Percentiles rank a stretch among this genome's conserved stretches.
These are phyloP conservation scores for Poteriospumella lacustris DNA, from an alignment of 108 stramenopile genomes.

Conservation along the genomic window DNA sequence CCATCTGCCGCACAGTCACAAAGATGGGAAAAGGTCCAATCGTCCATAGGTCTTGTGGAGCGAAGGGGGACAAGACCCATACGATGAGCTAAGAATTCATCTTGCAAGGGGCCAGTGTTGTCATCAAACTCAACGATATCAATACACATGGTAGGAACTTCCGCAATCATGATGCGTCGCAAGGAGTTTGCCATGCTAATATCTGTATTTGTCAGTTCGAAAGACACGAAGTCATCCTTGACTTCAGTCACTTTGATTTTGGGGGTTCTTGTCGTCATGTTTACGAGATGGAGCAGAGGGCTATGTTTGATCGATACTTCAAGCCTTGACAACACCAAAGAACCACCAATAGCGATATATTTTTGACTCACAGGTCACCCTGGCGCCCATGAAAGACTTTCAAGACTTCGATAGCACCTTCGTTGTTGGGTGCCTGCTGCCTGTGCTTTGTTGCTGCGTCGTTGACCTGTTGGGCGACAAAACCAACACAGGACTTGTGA, in stretches of 20 bases:
- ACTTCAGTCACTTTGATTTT: slow-evolving; percentile 28
- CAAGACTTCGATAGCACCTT: no score
- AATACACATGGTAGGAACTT: slow-evolving; percentile 84
- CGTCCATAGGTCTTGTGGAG: slow-evolving; percentile 35
- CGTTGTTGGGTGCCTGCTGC: no score
- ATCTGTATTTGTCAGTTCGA: slow-evolving; percentile 85
- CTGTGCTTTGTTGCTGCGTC: no score
- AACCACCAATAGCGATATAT: no score
- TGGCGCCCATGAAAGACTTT: no score
- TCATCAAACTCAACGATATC: slow-evolving; percentile 87
- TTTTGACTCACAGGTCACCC: no score
- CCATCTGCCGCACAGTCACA: slow-evolving; percentile 56
- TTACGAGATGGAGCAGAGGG: no score
- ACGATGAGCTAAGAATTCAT: slow-evolving; percentile 95
- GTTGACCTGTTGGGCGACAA: no score
- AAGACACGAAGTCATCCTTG: slow-evolving; percentile 67
- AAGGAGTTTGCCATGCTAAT: slow-evolving; percentile 87
- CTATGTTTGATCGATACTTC: no score
- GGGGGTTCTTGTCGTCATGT: slow-evolving; percentile 24
- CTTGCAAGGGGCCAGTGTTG: slow-evolving; percentile 85
- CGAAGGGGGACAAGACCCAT: slow-evolving; percentile 88
- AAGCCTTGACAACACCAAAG: no score
- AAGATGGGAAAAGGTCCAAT: slow-evolving; percentile 20
- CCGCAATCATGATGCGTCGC: slow-evolving; percentile 92
- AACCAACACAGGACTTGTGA: no score